Conservation (phyloP, 1,139 yeast species). For the Candida neerlandica region DNA sequence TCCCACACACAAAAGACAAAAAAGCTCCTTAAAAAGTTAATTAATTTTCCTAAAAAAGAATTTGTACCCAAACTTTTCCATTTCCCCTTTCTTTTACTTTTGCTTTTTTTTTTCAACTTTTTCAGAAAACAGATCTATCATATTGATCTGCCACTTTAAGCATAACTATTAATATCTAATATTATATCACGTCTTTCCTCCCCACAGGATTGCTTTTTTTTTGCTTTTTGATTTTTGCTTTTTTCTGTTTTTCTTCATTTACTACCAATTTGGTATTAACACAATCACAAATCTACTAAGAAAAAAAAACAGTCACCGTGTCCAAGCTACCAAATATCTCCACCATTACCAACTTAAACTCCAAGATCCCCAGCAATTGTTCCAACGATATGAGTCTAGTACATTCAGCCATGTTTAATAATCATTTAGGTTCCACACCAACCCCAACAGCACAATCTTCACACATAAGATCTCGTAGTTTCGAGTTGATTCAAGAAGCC, state of each 20-base stretch:
- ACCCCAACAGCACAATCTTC: constrained; percentile 11
- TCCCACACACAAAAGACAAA: background rate
- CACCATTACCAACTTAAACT: constrained; percentile 4
- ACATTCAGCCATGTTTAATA: constrained; percentile 33
- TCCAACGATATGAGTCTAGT: constrained; percentile 23
- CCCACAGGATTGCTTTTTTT: background rate
- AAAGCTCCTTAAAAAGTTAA: constrained; percentile 4
- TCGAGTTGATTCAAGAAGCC: constrained; percentile 29
- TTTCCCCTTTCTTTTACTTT: background rate
- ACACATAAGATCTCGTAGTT: constrained; percentile 38
- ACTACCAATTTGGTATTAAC: constrained; percentile 1
- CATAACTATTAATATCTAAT: no score
- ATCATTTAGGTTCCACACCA: constrained; percentile 21
- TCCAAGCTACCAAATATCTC: constrained; percentile 5
- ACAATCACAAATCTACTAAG: background rate
- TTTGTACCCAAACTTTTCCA: background rate
- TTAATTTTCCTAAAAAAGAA: constrained; percentile 4
- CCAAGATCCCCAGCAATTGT: background rate
- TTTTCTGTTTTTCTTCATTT: background rate
- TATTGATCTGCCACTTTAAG: no score
- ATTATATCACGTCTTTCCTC: background rate
- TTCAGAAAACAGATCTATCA: no score
- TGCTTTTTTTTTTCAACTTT: background rate
- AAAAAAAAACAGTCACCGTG: background rate
- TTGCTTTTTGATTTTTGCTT: background rate